phyloP scores from a whole-genome alignment of 2,329 filamentous ascomycete species.

The Parafenestella ontariensis region DNA sequence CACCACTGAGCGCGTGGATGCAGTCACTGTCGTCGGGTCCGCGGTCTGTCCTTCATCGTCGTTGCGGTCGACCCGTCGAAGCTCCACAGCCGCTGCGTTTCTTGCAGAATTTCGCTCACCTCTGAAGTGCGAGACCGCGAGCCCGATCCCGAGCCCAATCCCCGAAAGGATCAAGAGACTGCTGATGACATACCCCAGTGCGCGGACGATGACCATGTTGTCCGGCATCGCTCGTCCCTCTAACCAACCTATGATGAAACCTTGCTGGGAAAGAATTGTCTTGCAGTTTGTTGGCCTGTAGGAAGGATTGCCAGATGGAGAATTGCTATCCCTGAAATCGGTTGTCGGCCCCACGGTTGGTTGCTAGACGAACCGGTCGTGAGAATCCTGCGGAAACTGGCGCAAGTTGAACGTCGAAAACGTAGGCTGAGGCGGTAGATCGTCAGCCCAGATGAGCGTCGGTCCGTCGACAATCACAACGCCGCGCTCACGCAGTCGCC shows the following conservation, averaged over 20 bases:
- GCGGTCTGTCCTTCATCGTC: neutral
- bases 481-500: conserved; percentile 11
- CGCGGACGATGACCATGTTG: too few relatives aligned
- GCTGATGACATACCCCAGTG: too few relatives aligned
- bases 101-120: neutral
- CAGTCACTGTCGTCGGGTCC: neutral
- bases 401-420: conserved; percentile 14
- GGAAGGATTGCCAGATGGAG: neutral
- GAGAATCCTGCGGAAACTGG: neutral
- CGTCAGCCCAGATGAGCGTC: conserved; percentile 17
- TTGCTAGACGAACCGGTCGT: neutral
- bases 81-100: neutral
- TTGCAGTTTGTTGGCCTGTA: neutral
- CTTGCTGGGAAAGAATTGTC: neutral
- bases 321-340: neutral
- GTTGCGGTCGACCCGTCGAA: neutral
- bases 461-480: conserved; percentile 18
- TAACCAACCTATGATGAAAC: too few relatives aligned
- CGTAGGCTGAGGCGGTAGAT: conserved; percentile 8
- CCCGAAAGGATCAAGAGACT: conserved; percentile 2
- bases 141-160: neutral
- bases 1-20: neutral
- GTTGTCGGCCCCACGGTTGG: neutral
- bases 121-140: neutral
- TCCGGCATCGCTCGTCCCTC: too few relatives aligned